Conservation (phyloP, 2,329 filamentous ascomycete species). For the Cladophialophora immunda region DNA sequence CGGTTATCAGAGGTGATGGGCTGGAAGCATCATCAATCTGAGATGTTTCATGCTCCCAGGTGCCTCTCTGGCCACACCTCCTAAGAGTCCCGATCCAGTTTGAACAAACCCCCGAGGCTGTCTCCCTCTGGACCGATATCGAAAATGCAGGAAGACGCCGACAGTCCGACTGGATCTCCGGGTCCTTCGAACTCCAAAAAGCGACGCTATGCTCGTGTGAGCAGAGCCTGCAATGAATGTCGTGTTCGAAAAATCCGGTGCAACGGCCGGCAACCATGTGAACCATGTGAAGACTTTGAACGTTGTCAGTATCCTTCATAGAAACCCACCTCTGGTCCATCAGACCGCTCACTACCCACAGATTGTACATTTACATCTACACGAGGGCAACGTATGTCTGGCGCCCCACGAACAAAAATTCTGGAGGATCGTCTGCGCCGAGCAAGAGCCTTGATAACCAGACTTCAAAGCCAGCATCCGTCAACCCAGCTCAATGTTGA, state of each 20-base stretch:
- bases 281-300: conserved; percentile 45
- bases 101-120: background rate
- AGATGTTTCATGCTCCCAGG: background rate
- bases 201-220: conserved; percentile 28
- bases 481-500: conserved; percentile 23
- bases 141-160: conserved; percentile 24
- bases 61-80: background rate
- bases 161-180: conserved; percentile 28
- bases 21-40: background rate
- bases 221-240: conserved; percentile 51
- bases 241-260: conserved; percentile 53
- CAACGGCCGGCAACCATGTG: conserved; percentile 51
- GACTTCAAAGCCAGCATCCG: conserved; percentile 26
- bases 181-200: conserved; percentile 22
- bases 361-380: conserved; percentile 35
- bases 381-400: conserved; percentile 23
- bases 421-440: conserved; percentile 36
- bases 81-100: background rate
- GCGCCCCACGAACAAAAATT: conserved; percentile 31
- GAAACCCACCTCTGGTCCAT: background rate
- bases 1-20: background rate
- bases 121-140: background rate
- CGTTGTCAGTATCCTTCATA: conserved; percentile 24
- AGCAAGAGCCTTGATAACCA: conserved; percentile 26
- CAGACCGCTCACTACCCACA: conserved; percentile 6